Evolutionary conservation across 2,329 filamentous ascomycete species (phyloP).

Genomic region (Samsoniella hepiali): DNA sequence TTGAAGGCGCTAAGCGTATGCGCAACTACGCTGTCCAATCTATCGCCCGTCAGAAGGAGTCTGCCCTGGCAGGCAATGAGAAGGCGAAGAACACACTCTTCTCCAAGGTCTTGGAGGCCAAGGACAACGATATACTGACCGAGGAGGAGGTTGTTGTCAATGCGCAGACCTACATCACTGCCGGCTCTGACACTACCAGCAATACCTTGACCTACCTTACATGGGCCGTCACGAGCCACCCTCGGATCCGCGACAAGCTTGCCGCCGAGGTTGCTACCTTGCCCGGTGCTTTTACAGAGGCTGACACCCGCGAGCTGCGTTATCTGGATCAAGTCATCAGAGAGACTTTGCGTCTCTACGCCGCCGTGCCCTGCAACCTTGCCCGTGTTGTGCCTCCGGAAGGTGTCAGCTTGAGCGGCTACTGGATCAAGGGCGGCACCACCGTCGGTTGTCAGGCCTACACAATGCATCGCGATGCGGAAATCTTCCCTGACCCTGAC

Average conservation of each 20-base stretch:
- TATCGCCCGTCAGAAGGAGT: slow-evolving; percentile 27
- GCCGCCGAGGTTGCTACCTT: slow-evolving; percentile 35
- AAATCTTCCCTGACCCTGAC: slow-evolving; percentile 39
- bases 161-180: slow-evolving; percentile 44
- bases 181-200: slow-evolving; percentile 52
- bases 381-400: slow-evolving; percentile 39
- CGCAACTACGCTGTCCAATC: slow-evolving; percentile 28
- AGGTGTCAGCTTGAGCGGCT: slow-evolving; percentile 38
- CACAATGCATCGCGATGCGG: slow-evolving; percentile 42
- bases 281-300: slow-evolving; percentile 26
- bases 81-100: slow-evolving; percentile 33
- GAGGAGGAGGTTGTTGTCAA: slow-evolving; percentile 37
- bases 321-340: slow-evolving; percentile 42
- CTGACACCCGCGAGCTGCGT: slow-evolving; percentile 29
- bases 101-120: slow-evolving; percentile 35
- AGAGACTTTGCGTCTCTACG: slow-evolving; percentile 44
- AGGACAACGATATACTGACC: slow-evolving; percentile 28
- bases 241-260: slow-evolving; percentile 30
- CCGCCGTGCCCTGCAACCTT: slow-evolving; percentile 37
- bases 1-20: slow-evolving; percentile 20
- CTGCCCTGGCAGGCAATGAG: slow-evolving; percentile 22
- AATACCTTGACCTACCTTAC: slow-evolving; percentile 47
- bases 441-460: slow-evolving; percentile 43
- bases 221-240: slow-evolving; percentile 37
- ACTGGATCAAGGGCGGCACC: slow-evolving; percentile 38